Base-by-base conservation (phyloP, 345 rosid species). In the Alliaria petiolata region DNA sequence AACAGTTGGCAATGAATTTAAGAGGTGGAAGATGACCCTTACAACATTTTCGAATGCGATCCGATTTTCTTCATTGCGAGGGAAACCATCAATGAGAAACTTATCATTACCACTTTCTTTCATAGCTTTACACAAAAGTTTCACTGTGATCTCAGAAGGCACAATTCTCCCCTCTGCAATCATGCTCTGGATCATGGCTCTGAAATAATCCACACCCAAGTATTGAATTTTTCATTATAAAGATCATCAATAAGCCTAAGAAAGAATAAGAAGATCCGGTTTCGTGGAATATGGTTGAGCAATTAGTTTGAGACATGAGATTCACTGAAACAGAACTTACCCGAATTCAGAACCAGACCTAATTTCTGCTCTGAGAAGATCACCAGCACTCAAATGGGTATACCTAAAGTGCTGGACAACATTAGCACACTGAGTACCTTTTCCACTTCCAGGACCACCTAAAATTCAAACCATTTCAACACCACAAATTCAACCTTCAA, bases 371-470 rank as follows among this genome's bases (percentile, higher is more conserved):
- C 91, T 77, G 65, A 90, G 93, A 80, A 88, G 96, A 69, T 88
- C 98, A 38, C 95, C 96, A 52, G 89, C 91, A 79, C 92, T 88
- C 20, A 90, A 81, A 88, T 89, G 96, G 15, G 88, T 93, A 74
- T 83, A 83, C 4, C 84, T 84, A 72, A 89, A 92, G 60, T 85
- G 79, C 30, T 84, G 19, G 2, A 84, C 87, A 61, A 91, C 73
- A 33, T 87, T 87, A 33, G 82, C 84, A 79, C 96, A 87, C 63
- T 89, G 96, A 36, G 96, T 89, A 26, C 96, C 93, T 76, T 89
- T 91, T 54, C 95, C 96, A 75, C 96, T 87, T 67, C 92, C 98
- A 19, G 98, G 98, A 52, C 97, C 98, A 79, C 98, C 97, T 93
- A 76, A 22, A 10, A 62, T 50, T 8, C 60, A 59, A 61, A n/a